Evolutionary conservation across 768 basidiomycete genomes (phyloP), one percentile per base, ranked within the genome.

Genomic region (Boletus reticuloceps): DNA sequence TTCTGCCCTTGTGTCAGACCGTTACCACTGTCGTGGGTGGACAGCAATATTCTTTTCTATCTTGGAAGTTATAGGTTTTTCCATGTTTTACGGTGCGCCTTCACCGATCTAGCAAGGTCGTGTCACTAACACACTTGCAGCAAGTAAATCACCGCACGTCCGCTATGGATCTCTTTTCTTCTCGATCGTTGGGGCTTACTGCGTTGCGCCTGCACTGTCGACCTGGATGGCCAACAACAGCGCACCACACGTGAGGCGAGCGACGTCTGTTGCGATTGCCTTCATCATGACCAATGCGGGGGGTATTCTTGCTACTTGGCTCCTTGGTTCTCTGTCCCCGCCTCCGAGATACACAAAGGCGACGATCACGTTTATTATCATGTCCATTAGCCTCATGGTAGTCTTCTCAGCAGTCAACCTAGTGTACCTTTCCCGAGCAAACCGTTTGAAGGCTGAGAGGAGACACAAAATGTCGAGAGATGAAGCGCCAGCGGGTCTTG

Each of bases 161-260:
- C 78, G 78, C 59, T 86, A 86, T 55, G 81, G 74, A 17, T 79
- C 79, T 14, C 72, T 86, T 4, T 86, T 84, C 73, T 69, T 86
- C 48, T 77, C 78, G 8, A 75, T 85, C 31, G 69, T 78, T 0
- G 82, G 84, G 16, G 71, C 77, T 1, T 85, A 85, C 65, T 69
- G 76, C n/a, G 66, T 74, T 1, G 82, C 79, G 4, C 82, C 84
- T 3, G 73, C 82, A 0, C 66, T 83, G 31, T 75, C 75, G 4
- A 80, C 84, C 0, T 87, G 84, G 84, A 74, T 73, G 50, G 78
- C 84, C 12, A 86, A 86, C 69, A 86, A 86, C 70, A 74, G 80
- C 8, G 72, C 79, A 7, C 85, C 84, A 0, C 75, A 83, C 56
- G 68, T 76, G 41, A 74, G 82, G 29, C 78, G 85, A 17, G 85